phyloP scores from a whole-genome alignment of 179 eudicot species.

The Silene vulgaris region DNA sequence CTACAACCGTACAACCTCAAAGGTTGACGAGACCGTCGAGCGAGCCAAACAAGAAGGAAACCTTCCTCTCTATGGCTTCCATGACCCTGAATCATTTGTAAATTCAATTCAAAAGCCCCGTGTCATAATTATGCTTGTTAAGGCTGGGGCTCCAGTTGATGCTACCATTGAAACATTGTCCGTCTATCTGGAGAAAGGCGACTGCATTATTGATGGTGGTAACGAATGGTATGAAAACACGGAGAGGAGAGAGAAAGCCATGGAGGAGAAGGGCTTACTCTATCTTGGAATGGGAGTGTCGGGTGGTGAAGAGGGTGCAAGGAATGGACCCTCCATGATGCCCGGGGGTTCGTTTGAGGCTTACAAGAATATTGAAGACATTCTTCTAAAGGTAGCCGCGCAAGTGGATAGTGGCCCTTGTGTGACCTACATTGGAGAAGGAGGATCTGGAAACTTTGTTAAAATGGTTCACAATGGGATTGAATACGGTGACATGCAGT shows the following conservation, averaged over 20 bases:
- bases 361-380: constrained; percentile 73
- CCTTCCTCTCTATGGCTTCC: constrained; percentile 68
- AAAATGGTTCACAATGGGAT: constrained; percentile 93
- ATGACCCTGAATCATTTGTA: constrained; percentile 70
- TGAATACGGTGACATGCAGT: constrained; percentile 91
- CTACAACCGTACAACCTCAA: constrained; percentile 75
- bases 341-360: constrained; percentile 89
- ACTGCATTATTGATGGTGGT: constrained; percentile 82
- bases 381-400: constrained; percentile 80
- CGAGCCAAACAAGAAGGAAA: constrained; percentile 73
- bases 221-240: constrained; percentile 94
- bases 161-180: constrained; percentile 73
- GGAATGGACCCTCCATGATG: constrained; percentile 88
- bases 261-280: constrained; percentile 60
- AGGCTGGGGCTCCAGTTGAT: constrained; percentile 86
- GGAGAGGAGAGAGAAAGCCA: constrained; percentile 70
- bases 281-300: constrained; percentile 98
- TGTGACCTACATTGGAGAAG: constrained; percentile 81
- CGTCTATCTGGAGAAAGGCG: constrained; percentile 69
- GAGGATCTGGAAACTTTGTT: constrained; percentile 87
- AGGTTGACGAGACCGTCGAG: constrained; percentile 74
- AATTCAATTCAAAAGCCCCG: constrained; percentile 80
- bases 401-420: constrained; percentile 96
- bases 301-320: constrained; percentile 94
- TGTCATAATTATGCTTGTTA: constrained; percentile 79